Percentiles rank a stretch among this genome's conserved stretches.
These are phyloP conservation scores for Panicum miliaceum DNA, from an alignment of 176 grass and related monocot genomes.

Conservation along the genomic window DNA sequence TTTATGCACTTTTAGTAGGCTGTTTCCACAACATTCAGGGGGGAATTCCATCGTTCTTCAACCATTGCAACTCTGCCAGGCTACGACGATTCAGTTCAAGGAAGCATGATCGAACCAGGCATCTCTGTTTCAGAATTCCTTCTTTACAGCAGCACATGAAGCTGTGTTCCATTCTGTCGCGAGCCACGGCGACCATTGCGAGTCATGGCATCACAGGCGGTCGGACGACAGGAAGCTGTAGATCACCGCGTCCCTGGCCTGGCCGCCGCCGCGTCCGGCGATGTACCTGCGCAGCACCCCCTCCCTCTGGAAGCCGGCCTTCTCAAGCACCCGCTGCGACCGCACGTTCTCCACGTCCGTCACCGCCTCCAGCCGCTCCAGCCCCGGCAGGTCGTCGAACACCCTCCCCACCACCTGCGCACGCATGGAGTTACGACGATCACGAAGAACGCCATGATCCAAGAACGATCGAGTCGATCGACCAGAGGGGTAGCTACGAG, in stretches of 20 bases:
- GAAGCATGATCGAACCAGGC: background rate
- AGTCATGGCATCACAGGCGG: background rate
- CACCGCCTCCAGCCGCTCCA: slow-evolving; percentile 65
- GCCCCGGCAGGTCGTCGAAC: slow-evolving; percentile 51
- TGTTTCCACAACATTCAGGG: background rate
- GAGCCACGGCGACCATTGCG: background rate
- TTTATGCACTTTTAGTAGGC: background rate
- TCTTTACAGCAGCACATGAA: too few species aligned
- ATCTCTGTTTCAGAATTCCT: background rate
- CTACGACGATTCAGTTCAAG: background rate
- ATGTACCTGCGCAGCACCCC: slow-evolving; percentile 52
- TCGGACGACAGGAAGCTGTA: slow-evolving; percentile 60
- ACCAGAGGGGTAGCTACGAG: too few species aligned
- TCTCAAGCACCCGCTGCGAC: slow-evolving; percentile 67
- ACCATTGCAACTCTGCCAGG: background rate
- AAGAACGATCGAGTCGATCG: background rate
- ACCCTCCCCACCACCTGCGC: slow-evolving; percentile 45
- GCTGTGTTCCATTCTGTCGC: background rate
- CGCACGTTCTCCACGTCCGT: slow-evolving; percentile 47
- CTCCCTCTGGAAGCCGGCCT: slow-evolving; percentile 61
- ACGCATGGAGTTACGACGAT: too few species aligned
- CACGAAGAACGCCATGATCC: too few species aligned
- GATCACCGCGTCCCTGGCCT: slow-evolving; percentile 41
- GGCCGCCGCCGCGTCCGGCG: background rate
- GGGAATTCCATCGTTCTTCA: background rate